These are phyloP conservation scores for Wickerhamomyces xylosicus DNA, from an alignment of 805 yeast genomes.

Conservation along the genomic window DNA sequence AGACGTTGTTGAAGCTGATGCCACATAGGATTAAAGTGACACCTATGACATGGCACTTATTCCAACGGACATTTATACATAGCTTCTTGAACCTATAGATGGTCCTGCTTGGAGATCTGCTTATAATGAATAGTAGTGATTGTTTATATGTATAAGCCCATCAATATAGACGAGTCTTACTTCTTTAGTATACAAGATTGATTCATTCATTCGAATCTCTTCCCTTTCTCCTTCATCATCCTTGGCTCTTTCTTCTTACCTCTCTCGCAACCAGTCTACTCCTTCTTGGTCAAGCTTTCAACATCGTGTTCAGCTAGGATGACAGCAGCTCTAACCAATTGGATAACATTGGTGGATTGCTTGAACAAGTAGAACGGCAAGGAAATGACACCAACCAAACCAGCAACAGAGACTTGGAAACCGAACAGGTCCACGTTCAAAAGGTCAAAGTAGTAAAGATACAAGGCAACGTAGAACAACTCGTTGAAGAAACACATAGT, in stretches of 20 bases:
- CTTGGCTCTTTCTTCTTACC: background rate
- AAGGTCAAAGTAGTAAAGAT: constrained; percentile 53
- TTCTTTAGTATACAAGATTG: background rate
- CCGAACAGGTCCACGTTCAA: constrained; percentile 19
- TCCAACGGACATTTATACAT: background rate
- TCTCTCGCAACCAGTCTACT: constrained; percentile 1
- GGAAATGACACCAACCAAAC: constrained; percentile 44
- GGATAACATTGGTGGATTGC: constrained; percentile 83
- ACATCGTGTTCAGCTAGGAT: constrained; percentile 68
- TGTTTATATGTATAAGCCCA: too few relatives aligned
- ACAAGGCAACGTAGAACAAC: constrained; percentile 81
- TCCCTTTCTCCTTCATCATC: too few relatives aligned
- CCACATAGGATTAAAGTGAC: background rate
- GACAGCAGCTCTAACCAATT: constrained; percentile 76
- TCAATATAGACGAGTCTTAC: too few relatives aligned
- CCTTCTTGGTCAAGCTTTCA: constrained; percentile 20
- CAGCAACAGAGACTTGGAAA: constrained; percentile 46
- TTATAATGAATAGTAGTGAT: too few relatives aligned
- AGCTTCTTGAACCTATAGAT: too few relatives aligned
- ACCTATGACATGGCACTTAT: background rate
- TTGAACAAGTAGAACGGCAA: constrained; percentile 87
- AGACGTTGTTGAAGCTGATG: background rate
- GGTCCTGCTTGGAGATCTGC: too few relatives aligned
- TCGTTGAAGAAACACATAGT: constrained; percentile 90
- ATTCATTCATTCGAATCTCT: too few relatives aligned